These are phyloP conservation scores for Canna indica DNA, from an alignment of 176 grass and related monocot genomes.

Conservation along the genomic window DNA sequence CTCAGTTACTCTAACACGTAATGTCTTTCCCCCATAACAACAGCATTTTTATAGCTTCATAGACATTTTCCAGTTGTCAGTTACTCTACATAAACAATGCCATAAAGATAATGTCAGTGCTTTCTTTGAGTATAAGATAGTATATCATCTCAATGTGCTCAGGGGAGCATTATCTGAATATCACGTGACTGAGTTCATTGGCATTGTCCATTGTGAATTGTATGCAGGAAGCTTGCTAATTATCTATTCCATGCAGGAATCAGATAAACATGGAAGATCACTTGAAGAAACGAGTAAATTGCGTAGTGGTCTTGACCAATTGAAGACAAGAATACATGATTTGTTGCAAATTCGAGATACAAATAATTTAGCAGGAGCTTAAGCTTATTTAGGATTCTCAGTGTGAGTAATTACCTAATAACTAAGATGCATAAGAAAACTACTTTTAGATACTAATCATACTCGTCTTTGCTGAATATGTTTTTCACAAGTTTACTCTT, in stretches of 20 bases:
- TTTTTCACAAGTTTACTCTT: too few species aligned
- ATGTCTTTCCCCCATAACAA: too few species aligned
- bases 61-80: neutral
- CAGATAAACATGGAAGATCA: constrained; percentile 1
- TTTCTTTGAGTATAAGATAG: neutral
- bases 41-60: neutral
- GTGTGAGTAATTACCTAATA: neutral
- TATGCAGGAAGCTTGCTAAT: neutral
- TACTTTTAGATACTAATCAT: too few species aligned
- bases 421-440: too few species aligned
- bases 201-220: neutral
- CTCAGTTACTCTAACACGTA: too few species aligned
- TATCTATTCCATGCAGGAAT: neutral
- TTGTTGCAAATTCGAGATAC: neutral
- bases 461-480: too few species aligned
- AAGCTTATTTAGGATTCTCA: neutral
- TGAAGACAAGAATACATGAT: neutral
- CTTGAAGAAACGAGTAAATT: neutral
- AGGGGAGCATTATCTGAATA: neutral
- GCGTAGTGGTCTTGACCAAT: neutral
- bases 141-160: neutral
- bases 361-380: neutral
- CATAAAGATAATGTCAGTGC: neutral
- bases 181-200: neutral
- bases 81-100: neutral